Conservation (phyloP, 2,329 filamentous ascomycete species). For the Emergomyces orientalis region DNA sequence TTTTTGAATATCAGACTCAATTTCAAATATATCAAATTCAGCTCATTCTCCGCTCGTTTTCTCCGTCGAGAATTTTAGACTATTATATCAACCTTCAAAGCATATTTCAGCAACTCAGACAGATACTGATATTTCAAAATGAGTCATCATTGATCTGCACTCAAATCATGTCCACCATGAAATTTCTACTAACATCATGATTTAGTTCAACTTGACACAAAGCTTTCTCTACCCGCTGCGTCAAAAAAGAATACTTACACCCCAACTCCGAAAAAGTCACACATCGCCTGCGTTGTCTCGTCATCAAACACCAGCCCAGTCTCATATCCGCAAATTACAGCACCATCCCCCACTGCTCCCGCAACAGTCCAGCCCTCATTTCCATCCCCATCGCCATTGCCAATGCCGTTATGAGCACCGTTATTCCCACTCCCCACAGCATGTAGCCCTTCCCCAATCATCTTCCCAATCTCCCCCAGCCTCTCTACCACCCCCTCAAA, state of each 20-base stretch:
- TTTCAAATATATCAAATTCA: too few species aligned
- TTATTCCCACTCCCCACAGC: background rate
- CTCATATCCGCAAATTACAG: background rate
- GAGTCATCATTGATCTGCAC: too few species aligned
- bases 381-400: background rate
- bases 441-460: background rate
- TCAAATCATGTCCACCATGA: too few species aligned
- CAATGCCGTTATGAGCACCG: background rate
- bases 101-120: too few species aligned
- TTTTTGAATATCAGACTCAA: too few species aligned
- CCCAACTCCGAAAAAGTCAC: background rate
- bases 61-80: too few species aligned
- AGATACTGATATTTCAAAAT: too few species aligned
- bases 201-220: too few species aligned
- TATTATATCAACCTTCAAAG: too few species aligned
- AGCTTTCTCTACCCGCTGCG: background rate
- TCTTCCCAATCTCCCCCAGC: background rate
- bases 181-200: too few species aligned
- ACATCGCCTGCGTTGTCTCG: background rate
- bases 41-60: too few species aligned
- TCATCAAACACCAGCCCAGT: constrained; percentile 2
- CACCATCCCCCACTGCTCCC: background rate
- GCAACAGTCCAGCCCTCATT: background rate
- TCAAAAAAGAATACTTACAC: background rate
- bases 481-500: constrained; percentile 2